Evolutionary conservation across 1,284 basidiomycete genomes (phyloP).

Genomic region (Lentinula novae-zelandiae): DNA sequence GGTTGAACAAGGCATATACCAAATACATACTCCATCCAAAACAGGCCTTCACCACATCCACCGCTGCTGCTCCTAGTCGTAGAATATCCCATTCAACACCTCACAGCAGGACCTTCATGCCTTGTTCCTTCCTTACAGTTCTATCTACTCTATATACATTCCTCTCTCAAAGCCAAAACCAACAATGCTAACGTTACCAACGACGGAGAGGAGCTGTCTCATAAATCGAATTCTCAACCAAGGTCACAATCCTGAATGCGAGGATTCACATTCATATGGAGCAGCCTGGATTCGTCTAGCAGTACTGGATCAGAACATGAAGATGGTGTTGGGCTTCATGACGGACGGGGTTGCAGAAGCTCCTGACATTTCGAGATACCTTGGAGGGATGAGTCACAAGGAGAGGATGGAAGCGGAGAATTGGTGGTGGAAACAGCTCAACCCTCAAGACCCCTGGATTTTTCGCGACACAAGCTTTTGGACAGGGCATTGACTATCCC

Average conservation of each 20-base stretch:
- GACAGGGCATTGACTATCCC: too few species aligned
- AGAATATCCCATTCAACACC: slow-evolving; percentile 85
- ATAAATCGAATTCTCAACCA: background rate
- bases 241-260: too few species aligned
- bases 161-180: slow-evolving; percentile 39
- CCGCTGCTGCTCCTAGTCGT: slow-evolving; percentile 48
- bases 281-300: background rate
- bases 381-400: too few species aligned
- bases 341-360: slow-evolving; percentile 18
- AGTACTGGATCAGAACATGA: slow-evolving; percentile 28
- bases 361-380: too few species aligned
- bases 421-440: too few species aligned
- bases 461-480: too few species aligned
- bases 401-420: too few species aligned
- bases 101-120: slow-evolving; percentile 85
- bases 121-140: slow-evolving; percentile 86
- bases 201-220: slow-evolving; percentile 21
- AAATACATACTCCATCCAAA: slow-evolving; percentile 38
- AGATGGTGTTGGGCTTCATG: slow-evolving; percentile 40
- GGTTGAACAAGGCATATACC: slow-evolving; percentile 85
- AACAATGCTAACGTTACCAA: slow-evolving; percentile 14
- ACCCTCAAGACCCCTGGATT: too few species aligned
- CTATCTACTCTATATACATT: slow-evolving; percentile 84
- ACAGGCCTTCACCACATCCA: slow-evolving; percentile 13
- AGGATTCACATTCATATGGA: slow-evolving; percentile 92